Conservation (phyloP, 768 basidiomycete genomes). For the Krasilnikovozyma curviuscula region DNA sequence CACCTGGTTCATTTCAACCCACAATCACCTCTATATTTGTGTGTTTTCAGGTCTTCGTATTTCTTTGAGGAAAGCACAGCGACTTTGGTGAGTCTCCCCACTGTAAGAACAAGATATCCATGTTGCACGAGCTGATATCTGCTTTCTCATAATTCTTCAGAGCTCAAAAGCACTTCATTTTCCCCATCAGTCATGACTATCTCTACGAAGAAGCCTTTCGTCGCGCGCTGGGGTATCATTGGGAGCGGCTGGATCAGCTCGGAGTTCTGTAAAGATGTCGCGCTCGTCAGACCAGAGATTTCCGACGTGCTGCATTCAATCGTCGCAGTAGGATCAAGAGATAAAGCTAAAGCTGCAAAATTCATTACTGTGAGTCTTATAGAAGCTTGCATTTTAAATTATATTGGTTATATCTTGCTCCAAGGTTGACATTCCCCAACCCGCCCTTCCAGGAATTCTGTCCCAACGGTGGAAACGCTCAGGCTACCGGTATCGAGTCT, state of each 20-base stretch:
- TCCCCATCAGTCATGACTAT: not conserved
- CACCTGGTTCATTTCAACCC: too few relatives aligned
- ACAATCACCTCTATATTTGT: too few relatives aligned
- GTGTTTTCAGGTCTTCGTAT: too few relatives aligned
- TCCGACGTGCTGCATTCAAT: too few relatives aligned
- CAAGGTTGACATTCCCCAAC: constrained; percentile 18
- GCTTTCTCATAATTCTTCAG: too few relatives aligned
- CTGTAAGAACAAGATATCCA: too few relatives aligned
- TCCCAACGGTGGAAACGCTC: constrained; percentile 18
- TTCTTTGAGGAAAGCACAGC: too few relatives aligned
- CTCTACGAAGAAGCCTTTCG: not conserved
- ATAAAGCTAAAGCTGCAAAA: not conserved
- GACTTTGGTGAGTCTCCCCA: too few relatives aligned
- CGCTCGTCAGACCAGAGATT: not conserved
- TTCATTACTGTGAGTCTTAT: not conserved
- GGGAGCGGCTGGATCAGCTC: constrained; percentile 2
- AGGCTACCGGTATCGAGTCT: constrained; percentile 15
- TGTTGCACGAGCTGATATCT: too few relatives aligned
- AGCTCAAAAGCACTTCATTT: too few relatives aligned
- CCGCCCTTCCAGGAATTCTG: constrained; percentile 18
- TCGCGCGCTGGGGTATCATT: constrained; percentile 8
- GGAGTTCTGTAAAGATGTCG: not conserved
- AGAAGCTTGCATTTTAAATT: constrained; percentile 19
- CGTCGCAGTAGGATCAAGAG: constrained; percentile 2
- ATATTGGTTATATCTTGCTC: constrained; percentile 21